These are phyloP conservation scores for Neostapfia colusana DNA, from an alignment of 176 grass and related monocot species.

Conservation along the genomic window DNA sequence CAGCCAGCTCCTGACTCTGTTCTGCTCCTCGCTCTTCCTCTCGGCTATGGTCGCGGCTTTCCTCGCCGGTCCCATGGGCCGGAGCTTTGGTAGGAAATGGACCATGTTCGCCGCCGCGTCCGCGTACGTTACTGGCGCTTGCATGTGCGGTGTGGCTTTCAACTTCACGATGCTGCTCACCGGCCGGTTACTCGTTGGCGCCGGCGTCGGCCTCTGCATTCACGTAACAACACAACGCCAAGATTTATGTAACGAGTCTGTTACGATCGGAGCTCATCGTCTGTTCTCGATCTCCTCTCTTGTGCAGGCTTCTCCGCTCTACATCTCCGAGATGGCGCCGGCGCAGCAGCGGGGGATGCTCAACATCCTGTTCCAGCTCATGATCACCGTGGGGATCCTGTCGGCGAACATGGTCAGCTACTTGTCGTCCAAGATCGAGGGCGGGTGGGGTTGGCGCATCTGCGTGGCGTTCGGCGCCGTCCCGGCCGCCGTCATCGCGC, in stretches of 20 bases:
- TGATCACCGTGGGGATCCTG: constrained; percentile 60
- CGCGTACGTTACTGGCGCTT: constrained; percentile 38
- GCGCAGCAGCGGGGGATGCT: constrained; percentile 56
- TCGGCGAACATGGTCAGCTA: constrained; percentile 46
- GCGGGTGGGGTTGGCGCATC: constrained; percentile 49
- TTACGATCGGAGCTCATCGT: too few relatives aligned
- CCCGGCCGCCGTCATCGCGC: constrained; percentile 39
- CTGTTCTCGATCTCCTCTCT: background rate
- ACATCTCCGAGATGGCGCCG: constrained; percentile 57
- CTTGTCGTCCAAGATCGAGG: constrained; percentile 24
- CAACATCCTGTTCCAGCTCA: constrained; percentile 60
- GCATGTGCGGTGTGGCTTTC: constrained; percentile 25
- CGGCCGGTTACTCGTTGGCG: constrained; percentile 48
- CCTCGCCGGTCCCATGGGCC: constrained; percentile 32
- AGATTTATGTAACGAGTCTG: background rate
- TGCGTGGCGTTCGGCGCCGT: constrained; percentile 42
- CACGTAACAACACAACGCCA: background rate
- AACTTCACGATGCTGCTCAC: constrained; percentile 45
- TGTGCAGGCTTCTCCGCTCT: constrained; percentile 36
- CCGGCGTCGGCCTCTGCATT: constrained; percentile 58
- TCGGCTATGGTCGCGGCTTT: constrained; percentile 40
- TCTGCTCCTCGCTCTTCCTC: constrained; percentile 67
- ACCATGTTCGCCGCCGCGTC: constrained; percentile 37
- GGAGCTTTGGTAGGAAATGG: constrained; percentile 53
- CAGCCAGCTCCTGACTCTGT: constrained; percentile 69